A percentile compares a stretch with the other conserved stretches of the same genome.
Conservation (phyloP, 495 filamentous ascomycete species). For the Tuber melanosporum region DNA sequence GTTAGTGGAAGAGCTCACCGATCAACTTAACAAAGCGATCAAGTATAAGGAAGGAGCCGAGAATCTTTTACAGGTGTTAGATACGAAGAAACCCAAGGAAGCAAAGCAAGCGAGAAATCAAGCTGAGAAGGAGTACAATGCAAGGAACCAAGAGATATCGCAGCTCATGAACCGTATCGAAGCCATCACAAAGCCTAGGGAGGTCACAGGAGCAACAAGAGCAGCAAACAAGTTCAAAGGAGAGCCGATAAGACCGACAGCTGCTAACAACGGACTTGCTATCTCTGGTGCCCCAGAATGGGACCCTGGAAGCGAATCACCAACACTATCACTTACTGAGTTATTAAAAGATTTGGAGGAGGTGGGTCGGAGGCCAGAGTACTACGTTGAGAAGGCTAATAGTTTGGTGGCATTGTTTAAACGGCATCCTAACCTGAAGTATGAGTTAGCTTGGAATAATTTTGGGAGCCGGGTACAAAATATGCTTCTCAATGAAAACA, state of each 20-base stretch:
- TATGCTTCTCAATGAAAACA: conserved; percentile 89
- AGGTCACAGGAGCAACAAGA: conserved; percentile 45
- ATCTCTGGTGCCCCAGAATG: conserved; percentile 40
- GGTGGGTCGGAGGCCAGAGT: conserved; percentile 80
- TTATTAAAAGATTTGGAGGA: conserved; percentile 79
- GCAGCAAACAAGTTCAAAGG: conserved; percentile 51
- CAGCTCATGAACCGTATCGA: conserved; percentile 74
- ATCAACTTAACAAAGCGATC: conserved; percentile 82
- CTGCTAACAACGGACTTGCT: conserved; percentile 45
- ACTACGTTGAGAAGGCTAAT: conserved; percentile 89
- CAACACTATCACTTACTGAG: conserved; percentile 82
- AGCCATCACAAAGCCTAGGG: conserved; percentile 56
- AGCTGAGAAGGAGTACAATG: conserved; percentile 84
- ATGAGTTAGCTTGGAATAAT: conserved; percentile 88
- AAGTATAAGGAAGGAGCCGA: conserved; percentile 97
- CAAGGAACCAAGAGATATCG: conserved; percentile 83
- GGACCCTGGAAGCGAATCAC: conserved; percentile 66
- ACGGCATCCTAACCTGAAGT: conserved; percentile 83
- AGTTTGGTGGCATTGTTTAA: conserved; percentile 88
- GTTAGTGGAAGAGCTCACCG: conserved; percentile 63
- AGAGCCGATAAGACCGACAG: conserved; percentile 60
- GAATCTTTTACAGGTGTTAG: conserved; percentile 89
- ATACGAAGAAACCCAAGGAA: conserved; percentile 92
- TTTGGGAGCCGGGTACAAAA: conserved; percentile 89
- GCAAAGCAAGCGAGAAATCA: conserved; percentile 79